These are phyloP conservation scores for Nakazawaea laoshanensis DNA, from an alignment of 805 yeast species.

Conservation along the genomic window DNA sequence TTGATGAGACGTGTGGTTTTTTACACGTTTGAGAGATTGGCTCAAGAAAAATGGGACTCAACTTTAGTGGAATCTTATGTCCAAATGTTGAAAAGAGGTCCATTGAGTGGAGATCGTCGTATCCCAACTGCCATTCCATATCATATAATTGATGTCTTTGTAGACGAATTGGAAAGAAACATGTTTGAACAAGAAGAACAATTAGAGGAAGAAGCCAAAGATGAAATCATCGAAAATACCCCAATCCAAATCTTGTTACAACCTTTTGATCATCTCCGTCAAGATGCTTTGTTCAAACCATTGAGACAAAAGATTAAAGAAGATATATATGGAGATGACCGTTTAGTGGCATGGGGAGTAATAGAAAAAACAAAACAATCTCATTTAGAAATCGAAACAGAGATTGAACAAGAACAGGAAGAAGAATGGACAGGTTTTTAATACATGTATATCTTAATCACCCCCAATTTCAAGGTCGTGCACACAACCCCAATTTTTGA, in stretches of 20 bases:
- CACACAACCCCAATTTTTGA: not conserved
- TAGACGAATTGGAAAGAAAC: slow-evolving; percentile 76
- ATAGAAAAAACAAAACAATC: slow-evolving; percentile 16
- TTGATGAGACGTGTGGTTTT: slow-evolving; percentile 70
- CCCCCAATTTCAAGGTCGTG: not conserved
- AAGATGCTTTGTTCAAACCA: slow-evolving; percentile 47
- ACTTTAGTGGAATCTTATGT: slow-evolving; percentile 37
- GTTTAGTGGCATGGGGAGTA: slow-evolving; percentile 61
- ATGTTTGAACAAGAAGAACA: slow-evolving; percentile 37
- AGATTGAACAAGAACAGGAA: slow-evolving; percentile 20
- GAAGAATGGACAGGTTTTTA: slow-evolving; percentile 24
- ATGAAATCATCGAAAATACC: slow-evolving; percentile 27
- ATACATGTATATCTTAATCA: slow-evolving; percentile 9
- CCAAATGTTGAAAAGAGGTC: slow-evolving; percentile 31
- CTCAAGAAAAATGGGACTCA: slow-evolving; percentile 45
- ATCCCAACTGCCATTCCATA: slow-evolving; percentile 72
- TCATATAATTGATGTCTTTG: slow-evolving; percentile 75
- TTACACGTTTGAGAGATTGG: slow-evolving; percentile 52
- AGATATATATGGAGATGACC: slow-evolving; percentile 57
- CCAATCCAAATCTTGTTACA: slow-evolving; percentile 49
- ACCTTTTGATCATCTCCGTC: slow-evolving; percentile 51
- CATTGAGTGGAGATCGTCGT: slow-evolving; percentile 50
- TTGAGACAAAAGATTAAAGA: slow-evolving; percentile 55
- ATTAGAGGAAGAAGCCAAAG: slow-evolving; percentile 21
- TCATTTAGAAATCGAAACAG: slow-evolving; percentile 15